phyloP scores from a whole-genome alignment of 495 filamentous ascomycete species.

The Aspergillus cristatus region DNA sequence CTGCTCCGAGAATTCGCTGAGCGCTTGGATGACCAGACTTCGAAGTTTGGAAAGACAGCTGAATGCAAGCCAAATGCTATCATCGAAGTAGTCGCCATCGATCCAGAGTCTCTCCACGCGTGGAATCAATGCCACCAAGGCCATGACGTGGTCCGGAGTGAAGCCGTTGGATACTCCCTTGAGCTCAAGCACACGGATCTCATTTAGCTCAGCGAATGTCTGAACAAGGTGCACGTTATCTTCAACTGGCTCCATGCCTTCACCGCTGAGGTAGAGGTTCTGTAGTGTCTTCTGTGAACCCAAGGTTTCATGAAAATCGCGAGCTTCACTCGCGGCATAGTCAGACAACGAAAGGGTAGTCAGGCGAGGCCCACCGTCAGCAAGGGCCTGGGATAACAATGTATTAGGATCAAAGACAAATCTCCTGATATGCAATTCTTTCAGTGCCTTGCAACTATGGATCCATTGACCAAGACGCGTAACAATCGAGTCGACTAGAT shows the following conservation, averaged over 20 bases:
- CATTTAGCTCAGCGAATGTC: constrained; percentile 33
- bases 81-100: constrained; percentile 45
- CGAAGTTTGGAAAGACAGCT: constrained; percentile 31
- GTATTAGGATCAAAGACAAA: constrained; percentile 37
- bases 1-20: constrained; percentile 36
- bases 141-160: constrained; percentile 38
- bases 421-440: constrained; percentile 37
- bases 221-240: constrained; percentile 42
- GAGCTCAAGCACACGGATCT: constrained; percentile 44
- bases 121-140: constrained; percentile 39
- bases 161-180: constrained; percentile 46
- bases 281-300: constrained; percentile 36
- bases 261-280: constrained; percentile 39
- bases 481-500: constrained; percentile 41
- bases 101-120: constrained; percentile 47
- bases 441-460: constrained; percentile 44
- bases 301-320: constrained; percentile 44
- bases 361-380: constrained; percentile 40
- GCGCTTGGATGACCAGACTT: constrained; percentile 35
- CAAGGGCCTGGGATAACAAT: constrained; percentile 45
- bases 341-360: constrained; percentile 37
- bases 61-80: constrained; percentile 39
- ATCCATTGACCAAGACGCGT: constrained; percentile 36
- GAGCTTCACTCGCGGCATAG: constrained; percentile 35
- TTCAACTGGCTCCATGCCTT: constrained; percentile 36